Conservation (phyloP, 345 rosid genomes). For the Citrus mangshanensis region DNA sequence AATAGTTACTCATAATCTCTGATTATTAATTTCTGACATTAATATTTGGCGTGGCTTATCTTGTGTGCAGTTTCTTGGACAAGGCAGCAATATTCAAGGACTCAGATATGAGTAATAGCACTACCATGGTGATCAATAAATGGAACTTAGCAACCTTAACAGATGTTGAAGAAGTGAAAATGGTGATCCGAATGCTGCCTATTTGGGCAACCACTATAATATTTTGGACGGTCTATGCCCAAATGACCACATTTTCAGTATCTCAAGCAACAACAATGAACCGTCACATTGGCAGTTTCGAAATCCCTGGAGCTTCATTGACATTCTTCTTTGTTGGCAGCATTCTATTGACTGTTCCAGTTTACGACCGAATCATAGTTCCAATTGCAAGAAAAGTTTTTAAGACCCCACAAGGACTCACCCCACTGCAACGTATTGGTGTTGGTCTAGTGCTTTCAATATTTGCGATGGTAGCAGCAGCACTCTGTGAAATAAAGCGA, state of each 20-base stretch:
- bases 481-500: conserved; percentile 67
- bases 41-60: not conserved
- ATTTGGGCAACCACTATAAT: conserved; percentile 87
- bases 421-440: conserved; percentile 81
- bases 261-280: conserved; percentile 89
- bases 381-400: conserved; percentile 50
- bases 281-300: conserved; percentile 77
- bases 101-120: conserved; percentile 18
- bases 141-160: conserved; percentile 83
- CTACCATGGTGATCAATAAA: conserved; percentile 35
- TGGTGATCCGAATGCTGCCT: conserved; percentile 83
- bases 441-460: conserved; percentile 59
- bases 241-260: conserved; percentile 88
- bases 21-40: not conserved
- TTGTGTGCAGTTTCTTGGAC: conserved; percentile 72
- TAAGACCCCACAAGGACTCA: conserved; percentile 70
- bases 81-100: conserved; percentile 67
- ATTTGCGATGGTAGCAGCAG: conserved; percentile 67
- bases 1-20: not conserved
- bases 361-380: conserved; percentile 64
- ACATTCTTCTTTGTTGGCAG: conserved; percentile 80
- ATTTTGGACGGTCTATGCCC: conserved; percentile 97
- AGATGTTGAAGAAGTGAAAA: conserved; percentile 92
- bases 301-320: conserved; percentile 74
- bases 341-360: conserved; percentile 78